Base-by-base conservation (phyloP, 257 asterid species). In the Solanum sejunctum region DNA sequence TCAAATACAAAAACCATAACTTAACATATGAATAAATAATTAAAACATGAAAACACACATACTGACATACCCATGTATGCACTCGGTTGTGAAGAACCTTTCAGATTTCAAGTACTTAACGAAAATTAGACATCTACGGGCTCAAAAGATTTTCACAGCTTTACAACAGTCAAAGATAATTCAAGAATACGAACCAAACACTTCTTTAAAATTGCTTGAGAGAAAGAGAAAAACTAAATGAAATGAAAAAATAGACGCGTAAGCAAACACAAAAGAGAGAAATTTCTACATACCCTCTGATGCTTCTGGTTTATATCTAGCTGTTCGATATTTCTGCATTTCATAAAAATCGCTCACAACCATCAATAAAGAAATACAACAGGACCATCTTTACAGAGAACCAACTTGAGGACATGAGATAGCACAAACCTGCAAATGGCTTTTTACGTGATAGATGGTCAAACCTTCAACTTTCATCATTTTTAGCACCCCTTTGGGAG, bases 401-500 rank as follows among this genome's bases (percentile, higher is more conserved):
- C 69, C 67, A 70, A 47, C 47, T 72, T 18, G 63, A 80, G 23
- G 79, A 41, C 28, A 73, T 39, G 41, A 83, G 84, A 86, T 20
- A 70, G 17, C 21, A 79, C 84, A 87, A 80, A 92, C 98, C 95
- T 94, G 98, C 81, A 94, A 90, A 90, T 95, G 98, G 89, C 98
- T 95, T 91, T 95, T 95, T 45, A 95, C 98, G 63, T 95, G 98
- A 87, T 93, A 95, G 85, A 95, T 95, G 49, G 97, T 93, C 93
- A 95, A 89, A 71, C 96, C 81, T 63, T 95, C 96, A 87, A 90
- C 93, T 88, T 94, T 94, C 98, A 95, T 93, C 87, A 87, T 85
- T 91, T 93, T 95, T 88, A 95, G 89, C 77, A 95, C 97, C 67
- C 98, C 97, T 88, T 95, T 95, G 11, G 98, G 98, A 89, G 98